Base-by-base conservation (phyloP, 73 alveolate species). In the Durusdinium trenchii region DNA sequence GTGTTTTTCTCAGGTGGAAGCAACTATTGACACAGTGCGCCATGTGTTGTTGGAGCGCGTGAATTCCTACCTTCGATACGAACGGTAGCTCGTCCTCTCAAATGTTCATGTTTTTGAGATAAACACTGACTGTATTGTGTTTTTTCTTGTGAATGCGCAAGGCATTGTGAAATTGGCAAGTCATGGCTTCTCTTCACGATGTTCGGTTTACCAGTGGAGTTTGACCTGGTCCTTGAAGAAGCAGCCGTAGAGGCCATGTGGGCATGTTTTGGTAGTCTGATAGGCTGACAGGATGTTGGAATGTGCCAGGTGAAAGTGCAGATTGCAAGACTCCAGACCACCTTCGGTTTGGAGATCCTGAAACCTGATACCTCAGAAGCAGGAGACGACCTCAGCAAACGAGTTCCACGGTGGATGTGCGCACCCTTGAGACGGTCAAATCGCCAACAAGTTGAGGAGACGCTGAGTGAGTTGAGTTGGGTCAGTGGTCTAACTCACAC, bases 121-220 rank as follows among this genome's bases (percentile, higher is more conserved):
- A n/a, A n/a, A n/a, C n/a, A n/a, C n/a, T n/a, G n/a, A n/a, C n/a
- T n/a, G n/a, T n/a, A n/a, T n/a, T n/a, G n/a, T 23, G 0, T n/a
- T 30, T 67, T n/a, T 42, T 42, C 32, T 67, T 1, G 81, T 1
- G 32, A 67, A 67, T 9, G 42, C 81, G n/a, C 6, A 40, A 90
- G 96, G 96, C 75, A 90, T 20, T 62, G 86, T 23, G 86, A 62
- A 52, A 64, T 90, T 23, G 96, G 96, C 30, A 62, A 67, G 73
- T 64, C 73, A 48, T 90, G 96, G 96, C 30, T 90, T 86, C 82
- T 90, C 52, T 90, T 90, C 96, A 90, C 96, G 52, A 90, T 87
- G 95, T 90, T 90, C 43, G 96, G 86, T 30, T 40, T 90, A 36
- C 96, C 96, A 28, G 86, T 75, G 86, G 96, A 90, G 96, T 90